Evolutionary conservation across 805 yeast genomes (phyloP).

Genomic region (Candida awuae): DNA sequence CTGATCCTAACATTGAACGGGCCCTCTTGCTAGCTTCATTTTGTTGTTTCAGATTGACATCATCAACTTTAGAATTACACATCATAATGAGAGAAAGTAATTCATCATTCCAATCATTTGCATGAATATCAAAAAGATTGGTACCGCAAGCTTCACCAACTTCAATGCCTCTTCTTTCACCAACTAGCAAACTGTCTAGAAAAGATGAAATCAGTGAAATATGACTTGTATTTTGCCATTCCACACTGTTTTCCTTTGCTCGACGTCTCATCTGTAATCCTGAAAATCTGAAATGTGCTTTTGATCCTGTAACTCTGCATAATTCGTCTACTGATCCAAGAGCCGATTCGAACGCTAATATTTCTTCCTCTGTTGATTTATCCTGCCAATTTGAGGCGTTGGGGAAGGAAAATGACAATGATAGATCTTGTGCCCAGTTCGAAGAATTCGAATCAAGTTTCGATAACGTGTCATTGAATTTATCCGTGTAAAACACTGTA

Average conservation of each 20-base stretch:
- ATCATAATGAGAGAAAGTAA: constrained; percentile 51
- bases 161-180: constrained; percentile 57
- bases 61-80: constrained; percentile 37
- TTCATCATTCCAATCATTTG: constrained; percentile 46
- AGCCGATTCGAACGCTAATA: constrained; percentile 48
- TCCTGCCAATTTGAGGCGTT: constrained; percentile 93
- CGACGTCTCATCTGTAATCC: constrained; percentile 86
- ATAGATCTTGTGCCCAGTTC: constrained; percentile 37
- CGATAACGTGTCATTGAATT: constrained; percentile 36
- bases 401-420: constrained; percentile 48
- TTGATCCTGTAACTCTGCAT: constrained; percentile 71
- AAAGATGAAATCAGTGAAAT: constrained; percentile 76
- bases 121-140: constrained; percentile 72
- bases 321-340: constrained; percentile 54
- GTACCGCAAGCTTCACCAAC: constrained; percentile 90
- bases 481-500: constrained; percentile 66
- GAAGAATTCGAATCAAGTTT: constrained; percentile 31
- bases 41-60: constrained; percentile 21
- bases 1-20: constrained; percentile 44
- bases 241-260: constrained; percentile 40
- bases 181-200: constrained; percentile 62
- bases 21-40: constrained; percentile 34
- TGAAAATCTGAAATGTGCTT: constrained; percentile 83
- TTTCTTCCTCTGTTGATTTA: constrained; percentile 72
- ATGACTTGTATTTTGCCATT: constrained; percentile 48